Evolutionary conservation across 140 eudicot genomes (phyloP), one percentile per base, ranked within the genome.

Genomic region (Cichorium intybus): DNA sequence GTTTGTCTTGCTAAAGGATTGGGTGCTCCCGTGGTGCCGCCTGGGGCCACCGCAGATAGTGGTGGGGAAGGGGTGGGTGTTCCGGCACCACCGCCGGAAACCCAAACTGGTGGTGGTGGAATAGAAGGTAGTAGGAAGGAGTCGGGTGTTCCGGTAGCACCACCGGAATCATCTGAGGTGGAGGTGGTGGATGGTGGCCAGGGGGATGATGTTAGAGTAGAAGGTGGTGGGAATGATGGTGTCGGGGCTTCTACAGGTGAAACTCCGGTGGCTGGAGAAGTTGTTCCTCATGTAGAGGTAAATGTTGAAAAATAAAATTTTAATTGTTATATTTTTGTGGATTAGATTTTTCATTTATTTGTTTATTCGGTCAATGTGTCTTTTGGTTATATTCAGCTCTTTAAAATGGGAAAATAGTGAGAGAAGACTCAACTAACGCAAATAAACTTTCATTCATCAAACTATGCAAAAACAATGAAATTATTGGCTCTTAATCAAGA

Each of bases 1-100:
- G 76, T 62, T 24, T 62, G 74, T 41, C 73, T 79, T 60, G 69
- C 80, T 39, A 75, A 75, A 68, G 80, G 80, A 50, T 27, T 75
- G 75, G 80, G 69, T 15, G 50, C 50, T 54, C 59, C 66, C 0
- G 60, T 60, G 17, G 49, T 57, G 66, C 50, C 65, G 10, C 45
- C 43, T 7, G 41, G 12, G 23, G 75, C 9, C 29, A 45, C 61
- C 75, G 35, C 12, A 57, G 56, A 17, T 15, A 46, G 48, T 21
- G 46, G 31, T 18, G 58, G 11, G 69, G 48, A 63, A 24, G 57
- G 16, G 46, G 48, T 18, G 24, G 60, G 51, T 29, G 51, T 0
- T 28, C 12, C 22, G 12, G 39, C 71, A 9, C 55, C 80, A 63
- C 60, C 77, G 31, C 69, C 48, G 8, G 71, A 68, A 20, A 24